Evolutionary conservation across 768 basidiomycete species (phyloP), one percentile per base, ranked within the genome.

Genomic region (Lentinula aciculospora): DNA sequence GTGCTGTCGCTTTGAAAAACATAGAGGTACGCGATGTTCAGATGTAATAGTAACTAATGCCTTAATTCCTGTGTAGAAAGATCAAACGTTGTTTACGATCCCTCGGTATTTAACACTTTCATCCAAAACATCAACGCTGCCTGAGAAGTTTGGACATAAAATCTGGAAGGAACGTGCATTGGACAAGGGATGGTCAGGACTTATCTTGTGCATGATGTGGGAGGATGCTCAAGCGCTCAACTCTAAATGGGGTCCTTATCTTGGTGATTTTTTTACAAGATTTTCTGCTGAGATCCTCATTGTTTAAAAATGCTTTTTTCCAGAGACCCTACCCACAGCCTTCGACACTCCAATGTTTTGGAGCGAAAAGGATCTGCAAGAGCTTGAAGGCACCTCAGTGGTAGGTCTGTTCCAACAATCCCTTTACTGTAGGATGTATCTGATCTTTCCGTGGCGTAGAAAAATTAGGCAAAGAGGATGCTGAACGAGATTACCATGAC

Each of bases 301-400:
- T 13, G 15, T 49, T 51, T 9, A 34, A 27, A 19, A 7, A 39
- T 6, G 27, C 23, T n/a, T 25, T 15, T 6, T 5, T 15, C 6
- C 60, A 90, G 89, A 71, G 27, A 79, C 79, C 15, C 77, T 98
- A 59, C 95, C 95, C 0, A 74, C 65, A 12, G 60, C 63, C 12
- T 98, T 98, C 67, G 80, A 88, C 62, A 95, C 94, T 0, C 92
- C 94, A 0, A 98, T 99, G 91, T 95, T 98, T 67, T 98, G 97
- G 97, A 73, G 67, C 42, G 77, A 81, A 2, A 79, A 78, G 2
- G 93, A 97, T 55, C 71, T 95, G 9, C 69, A 74, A 25, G 86
- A 92, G 62, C 77, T 99, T 13, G 72, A 76, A 58, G 97, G 94
- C 0, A 96, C 94, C 44, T 81, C 85, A n/a, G 84, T 98, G 71